These are phyloP conservation scores for rapeseed (Brassica napus) DNA, from an alignment of 345 rosid species.

Conservation along the genomic window Da-Ae NC_063446.1:22459001-22459500, in stretches of 20 bases:
- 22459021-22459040: slow-evolving; percentile 24
- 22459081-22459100: slow-evolving; percentile 19
- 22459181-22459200: not conserved
- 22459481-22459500: slow-evolving; percentile 23
- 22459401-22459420: not conserved
- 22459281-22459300: not conserved
- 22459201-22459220: not conserved
- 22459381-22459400: not conserved
- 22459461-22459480: not conserved
- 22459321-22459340: not conserved
- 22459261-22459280: not conserved
- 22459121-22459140: not conserved
- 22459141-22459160: not conserved
- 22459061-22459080: slow-evolving; percentile 37
- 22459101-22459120: not conserved
- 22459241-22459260: not conserved
- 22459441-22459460: not conserved
- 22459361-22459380: not conserved
- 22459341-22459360: slow-evolving; percentile 17
- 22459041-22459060: slow-evolving; percentile 38
- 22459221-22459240: not conserved
- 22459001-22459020: slow-evolving; percentile 14
- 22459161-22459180: not conserved
- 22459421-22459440: not conserved
- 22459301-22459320: not conserved